Base-by-base conservation (phyloP, 2,329 filamentous ascomycete species). In the Zopfia rhizophila region DNA sequence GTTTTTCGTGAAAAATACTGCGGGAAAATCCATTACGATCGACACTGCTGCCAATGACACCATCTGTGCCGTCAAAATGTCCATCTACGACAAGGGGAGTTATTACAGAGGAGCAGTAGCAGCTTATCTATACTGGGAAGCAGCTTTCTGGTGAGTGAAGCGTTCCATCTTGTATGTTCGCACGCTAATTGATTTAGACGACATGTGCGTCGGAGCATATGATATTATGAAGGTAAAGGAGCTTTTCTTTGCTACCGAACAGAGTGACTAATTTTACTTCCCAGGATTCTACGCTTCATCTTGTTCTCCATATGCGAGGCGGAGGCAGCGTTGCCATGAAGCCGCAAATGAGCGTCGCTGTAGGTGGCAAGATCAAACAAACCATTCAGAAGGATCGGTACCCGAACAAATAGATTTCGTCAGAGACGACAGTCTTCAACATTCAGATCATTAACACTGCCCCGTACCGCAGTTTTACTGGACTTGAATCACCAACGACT, bases 51-150 rank as follows among this genome's bases (percentile, higher is more conserved):
- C 78, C 17, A 87, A 83, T 1, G 90, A 94, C 63, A 94, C 90
- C 38, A 94, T 94, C 75, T 90, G 94, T 79, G 93, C 95, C 51
- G 90, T 96, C 30, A 96, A 96, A 85, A 84, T 82, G 45, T 95
- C 95, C 82, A 96, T 96, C 28, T 90, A 96, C 74, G 91, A 96
- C 68, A 95, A 95, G n/a, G 83, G 91, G 96, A 75, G 91, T 91
- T 17, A 95, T 96, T 45, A 91, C 91, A 24, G 90, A 90, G 5
- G 91, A 96, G 71, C 91, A 96, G 75, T 91, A 96, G 79, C 91
- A 91, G 58, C 74, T 96, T 61, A 96, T 96, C 72, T 96, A 96
- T 61, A 91, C 91, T 32, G 91, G 91, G 46, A 95, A 95, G 82
- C 91, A 96, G 73, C 86, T 96, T 3, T 91, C 96, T 74, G 91